Conservation (phyloP, 2,329 filamentous ascomycete species). For the Colletotrichum lindemuthianum region DNA sequence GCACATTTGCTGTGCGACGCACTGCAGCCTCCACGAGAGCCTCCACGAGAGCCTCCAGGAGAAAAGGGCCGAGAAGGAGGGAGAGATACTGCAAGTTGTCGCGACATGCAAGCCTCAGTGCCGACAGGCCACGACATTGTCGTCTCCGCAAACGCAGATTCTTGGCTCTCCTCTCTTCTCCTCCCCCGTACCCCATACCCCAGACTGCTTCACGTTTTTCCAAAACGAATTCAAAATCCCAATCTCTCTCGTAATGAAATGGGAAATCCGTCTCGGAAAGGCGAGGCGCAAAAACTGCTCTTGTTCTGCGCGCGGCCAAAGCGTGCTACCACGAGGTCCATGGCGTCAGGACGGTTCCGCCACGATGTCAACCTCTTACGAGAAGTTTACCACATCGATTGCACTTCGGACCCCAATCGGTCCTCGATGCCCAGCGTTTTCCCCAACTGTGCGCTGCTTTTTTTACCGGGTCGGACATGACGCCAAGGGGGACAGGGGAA, state of each 20-base stretch:
- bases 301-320: conserved; percentile 2
- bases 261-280: background rate
- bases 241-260: conserved; percentile 9
- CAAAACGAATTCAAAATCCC: background rate
- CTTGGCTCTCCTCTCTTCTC: background rate
- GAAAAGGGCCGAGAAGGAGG: no score
- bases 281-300: background rate
- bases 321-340: conserved; percentile 9
- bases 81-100: no score
- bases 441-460: conserved; percentile 26
- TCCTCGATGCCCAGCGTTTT: background rate
- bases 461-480: background rate
- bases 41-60: no score
- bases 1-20: background rate
- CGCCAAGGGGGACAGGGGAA: conserved; percentile 2
- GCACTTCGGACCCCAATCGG: conserved; percentile 5
- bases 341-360: conserved; percentile 17
- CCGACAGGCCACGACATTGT: no score
- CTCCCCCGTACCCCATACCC: conserved; percentile 22
- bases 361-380: conserved; percentile 26
- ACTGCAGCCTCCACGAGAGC: no score
- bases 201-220: conserved; percentile 11
- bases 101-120: background rate
- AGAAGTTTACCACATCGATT: conserved; percentile 26
- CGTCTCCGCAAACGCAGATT: conserved; percentile 1